Base-by-base conservation (phyloP, 805 yeast species). In the Diddensiella caesifluorescens region DNA sequence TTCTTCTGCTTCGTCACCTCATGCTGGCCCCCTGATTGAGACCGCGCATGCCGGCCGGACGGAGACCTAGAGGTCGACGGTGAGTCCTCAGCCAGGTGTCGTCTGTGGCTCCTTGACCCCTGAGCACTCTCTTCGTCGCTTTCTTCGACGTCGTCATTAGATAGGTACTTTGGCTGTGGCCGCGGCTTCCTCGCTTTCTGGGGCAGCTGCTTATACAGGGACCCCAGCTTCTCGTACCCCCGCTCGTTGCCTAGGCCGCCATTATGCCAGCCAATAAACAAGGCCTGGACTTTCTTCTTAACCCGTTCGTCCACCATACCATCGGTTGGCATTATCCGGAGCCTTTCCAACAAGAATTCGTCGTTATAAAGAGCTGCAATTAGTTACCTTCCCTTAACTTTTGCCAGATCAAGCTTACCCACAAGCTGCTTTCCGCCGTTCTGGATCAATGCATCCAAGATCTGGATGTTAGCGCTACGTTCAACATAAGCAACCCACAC, bases 211-310 rank as follows among this genome's bases (percentile, higher is more conserved):
- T 63, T 60, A 56, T 70, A 73, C 47, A 84, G 61, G 2, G 46
- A 46, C 1, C 74, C 74, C 41, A 83, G 52, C 22, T 71, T 70
- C 36, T 63, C 57, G 56, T 77, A 75, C 10, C 74, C 77, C 1
- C 66, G 65, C 39, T 70, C 60, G 21, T 70, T 79, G 3, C 54
- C 56, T 52, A 77, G 73, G 46, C 79, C 84, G 19, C 16, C 18
- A 4, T 61, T 54, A 35, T 74, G 65, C 97, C 97, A 90, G 4
- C 77, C 75, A 16, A 69, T 45, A 6, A 84, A 79, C 57, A 83
- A 66, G 2, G 63, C 59, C 18, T 70, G 64, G 15, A 75, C 69
- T 46, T 69, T 68, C 47, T 67, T 66, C 48, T 72, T 69, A 23
- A 83, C 75, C 32, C 60, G 56, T 5, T 62, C 60, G 50, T 63